phyloP scores from a whole-genome alignment of 73 alveolate genomes.

The Blepharisma japonicum region DNA sequence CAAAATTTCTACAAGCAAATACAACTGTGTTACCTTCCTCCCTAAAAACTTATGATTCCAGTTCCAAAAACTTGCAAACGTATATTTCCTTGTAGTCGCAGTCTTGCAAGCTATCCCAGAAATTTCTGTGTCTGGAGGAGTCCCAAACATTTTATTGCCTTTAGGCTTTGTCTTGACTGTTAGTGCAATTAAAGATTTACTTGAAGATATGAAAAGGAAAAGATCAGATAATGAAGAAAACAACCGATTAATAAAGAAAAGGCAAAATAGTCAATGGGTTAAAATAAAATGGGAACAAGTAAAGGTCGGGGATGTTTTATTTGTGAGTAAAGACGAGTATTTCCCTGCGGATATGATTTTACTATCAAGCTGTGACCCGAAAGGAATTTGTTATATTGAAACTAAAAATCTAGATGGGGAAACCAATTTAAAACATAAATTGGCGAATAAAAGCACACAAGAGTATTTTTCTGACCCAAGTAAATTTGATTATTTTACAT shows the following conservation, averaged over 20 bases:
- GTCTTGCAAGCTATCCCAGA: conserved; percentile 77
- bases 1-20: conserved; percentile 78
- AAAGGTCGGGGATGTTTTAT: conserved; percentile 78
- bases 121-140: conserved; percentile 80
- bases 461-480: conserved; percentile 5
- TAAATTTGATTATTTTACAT: conserved; percentile 40
- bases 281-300: conserved; percentile 42
- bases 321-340: conserved; percentile 81
- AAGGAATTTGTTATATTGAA: conserved; percentile 93
- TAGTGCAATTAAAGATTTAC: conserved; percentile 86
- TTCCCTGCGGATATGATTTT: conserved; percentile 98
- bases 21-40: conserved; percentile 54
- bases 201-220: conserved; percentile 51
- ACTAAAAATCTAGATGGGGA: conserved; percentile 96
- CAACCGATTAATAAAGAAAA: conserved; percentile 35
- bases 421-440: conserved; percentile 93
- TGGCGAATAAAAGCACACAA: conserved; percentile 59
- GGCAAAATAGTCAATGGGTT: conserved; percentile 17
- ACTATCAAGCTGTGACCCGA: conserved; percentile 83
- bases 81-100: conserved; percentile 75
- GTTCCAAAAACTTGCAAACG: conserved; percentile 74
- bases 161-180: conserved; percentile 90
- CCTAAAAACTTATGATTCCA: conserved; percentile 64
- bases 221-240: conserved; percentile 60
- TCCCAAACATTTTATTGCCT: conserved; percentile 91